phyloP scores from a whole-genome alignment of 495 filamentous ascomycete species.

The Aspergillus campestris region DNA sequence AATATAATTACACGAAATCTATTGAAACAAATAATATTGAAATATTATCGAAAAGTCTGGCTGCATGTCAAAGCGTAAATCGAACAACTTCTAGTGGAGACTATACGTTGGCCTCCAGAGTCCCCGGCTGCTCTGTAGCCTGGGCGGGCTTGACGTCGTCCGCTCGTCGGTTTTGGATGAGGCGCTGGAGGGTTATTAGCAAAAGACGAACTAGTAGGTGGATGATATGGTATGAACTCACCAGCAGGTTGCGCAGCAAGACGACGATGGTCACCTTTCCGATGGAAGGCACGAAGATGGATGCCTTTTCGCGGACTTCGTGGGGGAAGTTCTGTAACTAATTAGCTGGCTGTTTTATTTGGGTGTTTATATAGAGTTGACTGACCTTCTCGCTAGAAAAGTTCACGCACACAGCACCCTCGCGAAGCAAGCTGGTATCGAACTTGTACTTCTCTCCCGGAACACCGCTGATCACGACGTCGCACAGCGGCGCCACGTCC shows the following conservation, averaged over 20 bases:
- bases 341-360: too few relatives aligned
- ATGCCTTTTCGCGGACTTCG: constrained; percentile 83
- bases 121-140: constrained; percentile 37
- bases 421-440: constrained; percentile 67
- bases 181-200: constrained; percentile 24
- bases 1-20: neutral
- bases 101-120: constrained; percentile 29
- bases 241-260: constrained; percentile 78
- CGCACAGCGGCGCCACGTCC: constrained; percentile 75
- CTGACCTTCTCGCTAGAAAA: constrained; percentile 83
- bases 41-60: too few relatives aligned
- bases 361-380: neutral
- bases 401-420: constrained; percentile 93
- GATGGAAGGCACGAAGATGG: constrained; percentile 94
- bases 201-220: neutral
- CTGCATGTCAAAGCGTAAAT: neutral
- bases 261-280: constrained; percentile 97
- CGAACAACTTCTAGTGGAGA: neutral
- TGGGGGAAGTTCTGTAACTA: constrained; percentile 71
- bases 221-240: constrained; percentile 33
- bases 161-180: constrained; percentile 42
- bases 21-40: too few relatives aligned
- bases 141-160: constrained; percentile 38
- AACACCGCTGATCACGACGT: constrained; percentile 94
- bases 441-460: constrained; percentile 81